These are phyloP conservation scores for Solanum hybrid DNA, from an alignment of 305 asterid genomes.

Conservation along the genomic window DNA sequence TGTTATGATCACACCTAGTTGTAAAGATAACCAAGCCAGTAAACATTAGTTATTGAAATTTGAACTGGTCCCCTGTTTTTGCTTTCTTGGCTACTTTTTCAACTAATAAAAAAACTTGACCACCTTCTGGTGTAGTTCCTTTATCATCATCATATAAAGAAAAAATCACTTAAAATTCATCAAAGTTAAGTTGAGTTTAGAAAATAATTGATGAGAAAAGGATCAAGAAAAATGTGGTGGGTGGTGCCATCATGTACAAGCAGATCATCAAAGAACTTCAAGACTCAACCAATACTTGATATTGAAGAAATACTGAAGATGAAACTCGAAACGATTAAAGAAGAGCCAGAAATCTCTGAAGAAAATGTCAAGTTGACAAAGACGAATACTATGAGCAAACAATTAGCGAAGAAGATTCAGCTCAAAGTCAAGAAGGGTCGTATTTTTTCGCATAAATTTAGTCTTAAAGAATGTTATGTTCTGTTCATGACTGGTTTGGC, in stretches of 20 bases:
- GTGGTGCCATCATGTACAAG: conserved; percentile 22
- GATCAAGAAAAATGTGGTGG: conserved; percentile 45
- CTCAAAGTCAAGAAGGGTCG: conserved; percentile 34
- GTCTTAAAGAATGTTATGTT: conserved; percentile 51
- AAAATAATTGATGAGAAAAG: conserved; percentile 26
- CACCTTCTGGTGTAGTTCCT: conserved; percentile 4
- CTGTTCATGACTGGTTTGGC: conserved; percentile 51
- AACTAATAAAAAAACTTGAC: neutral
- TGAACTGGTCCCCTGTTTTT: conserved; percentile 7
- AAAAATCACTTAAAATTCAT: neutral
- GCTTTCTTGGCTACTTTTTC: neutral
- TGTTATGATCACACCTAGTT: conserved; percentile 33
- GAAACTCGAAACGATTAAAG: conserved; percentile 65
- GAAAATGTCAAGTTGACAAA: conserved; percentile 19
- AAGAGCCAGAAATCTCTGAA: conserved; percentile 34
- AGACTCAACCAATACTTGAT: conserved; percentile 40
- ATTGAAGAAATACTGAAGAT: conserved; percentile 60
- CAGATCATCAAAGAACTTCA: conserved; percentile 22
- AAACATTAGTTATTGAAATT: neutral
- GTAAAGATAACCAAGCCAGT: conserved; percentile 4
- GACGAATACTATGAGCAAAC: conserved; percentile 12
- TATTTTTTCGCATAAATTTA: conserved; percentile 29
- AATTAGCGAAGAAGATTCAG: conserved; percentile 28
- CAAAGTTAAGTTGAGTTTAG: neutral
- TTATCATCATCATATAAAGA: neutral